phyloP scores from a whole-genome alignment of 768 basidiomycete genomes.

The Pulveroboletus sp. region DNA sequence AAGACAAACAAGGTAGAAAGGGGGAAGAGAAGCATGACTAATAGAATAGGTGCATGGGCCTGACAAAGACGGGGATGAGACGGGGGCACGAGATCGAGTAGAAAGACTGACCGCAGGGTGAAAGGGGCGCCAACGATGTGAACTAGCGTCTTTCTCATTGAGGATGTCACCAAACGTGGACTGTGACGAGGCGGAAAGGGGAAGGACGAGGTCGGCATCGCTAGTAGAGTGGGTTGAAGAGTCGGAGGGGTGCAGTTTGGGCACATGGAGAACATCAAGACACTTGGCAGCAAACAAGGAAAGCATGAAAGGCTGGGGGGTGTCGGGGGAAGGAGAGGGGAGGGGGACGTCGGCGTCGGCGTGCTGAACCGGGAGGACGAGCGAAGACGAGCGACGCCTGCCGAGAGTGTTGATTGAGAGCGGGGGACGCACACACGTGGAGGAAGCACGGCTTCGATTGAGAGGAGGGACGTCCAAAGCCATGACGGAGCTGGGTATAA shows the following conservation, averaged over 20 bases:
- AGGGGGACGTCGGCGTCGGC: constrained; percentile 6
- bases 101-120: constrained; percentile 34
- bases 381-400: constrained; percentile 51
- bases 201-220: constrained; percentile 49
- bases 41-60: constrained; percentile 64
- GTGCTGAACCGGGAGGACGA: constrained; percentile 34
- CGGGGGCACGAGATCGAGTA: constrained; percentile 1
- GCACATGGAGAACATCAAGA: constrained; percentile 51
- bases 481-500: constrained; percentile 18
- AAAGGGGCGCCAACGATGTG: constrained; percentile 31
- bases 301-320: constrained; percentile 45
- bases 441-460: constrained; percentile 55
- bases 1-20: constrained; percentile 60
- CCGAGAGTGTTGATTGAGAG: constrained; percentile 53
- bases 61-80: constrained; percentile 18
- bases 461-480: constrained; percentile 39
- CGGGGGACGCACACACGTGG: constrained; percentile 53
- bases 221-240: constrained; percentile 39
- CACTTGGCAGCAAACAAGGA: constrained; percentile 48
- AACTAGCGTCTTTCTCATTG: constrained; percentile 35
- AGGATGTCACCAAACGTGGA: constrained; percentile 44
- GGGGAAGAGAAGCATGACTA: constrained; percentile 64
- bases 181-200: constrained; percentile 51
- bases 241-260: constrained; percentile 36
- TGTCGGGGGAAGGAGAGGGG: constrained; percentile 9